These are phyloP conservation scores for Euphorbia lathyris DNA, from an alignment of 345 rosid species.

Conservation along the genomic window DNA sequence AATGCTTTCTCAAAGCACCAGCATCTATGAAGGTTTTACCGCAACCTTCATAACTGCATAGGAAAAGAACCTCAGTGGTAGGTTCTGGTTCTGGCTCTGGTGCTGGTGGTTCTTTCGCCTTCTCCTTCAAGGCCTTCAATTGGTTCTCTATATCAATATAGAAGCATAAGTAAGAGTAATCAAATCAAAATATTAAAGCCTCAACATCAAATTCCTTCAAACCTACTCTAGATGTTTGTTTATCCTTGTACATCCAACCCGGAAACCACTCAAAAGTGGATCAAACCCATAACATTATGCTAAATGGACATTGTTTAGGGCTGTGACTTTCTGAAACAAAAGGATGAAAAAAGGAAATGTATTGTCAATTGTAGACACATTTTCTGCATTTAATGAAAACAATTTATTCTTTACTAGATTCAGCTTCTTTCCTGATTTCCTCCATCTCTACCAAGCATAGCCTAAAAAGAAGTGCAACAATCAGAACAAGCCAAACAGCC, in stretches of 20 bases:
- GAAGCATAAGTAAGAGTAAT: neutral
- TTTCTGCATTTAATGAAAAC: neutral
- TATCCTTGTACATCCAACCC: neutral
- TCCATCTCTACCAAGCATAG: neutral
- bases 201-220: neutral
- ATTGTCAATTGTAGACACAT: neutral
- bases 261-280: neutral
- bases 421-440: neutral
- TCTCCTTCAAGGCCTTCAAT: slow-evolving; percentile 63
- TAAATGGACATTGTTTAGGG: neutral
- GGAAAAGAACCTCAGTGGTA: slow-evolving; percentile 89
- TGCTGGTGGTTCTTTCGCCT: slow-evolving; percentile 58
- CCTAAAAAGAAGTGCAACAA: neutral
- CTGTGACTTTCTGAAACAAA: neutral
- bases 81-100: slow-evolving; percentile 94
- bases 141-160: slow-evolving; percentile 48
- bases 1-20: slow-evolving; percentile 92
- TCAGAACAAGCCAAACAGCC: neutral
- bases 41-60: slow-evolving; percentile 92
- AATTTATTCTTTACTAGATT: neutral
- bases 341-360: neutral
- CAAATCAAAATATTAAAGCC: neutral
- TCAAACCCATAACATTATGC: neutral
- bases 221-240: neutral
- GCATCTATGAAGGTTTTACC: slow-evolving; percentile 94